Conservation (phyloP, 352 stramenopile genomes). For the Pythium myriotylum region DNA sequence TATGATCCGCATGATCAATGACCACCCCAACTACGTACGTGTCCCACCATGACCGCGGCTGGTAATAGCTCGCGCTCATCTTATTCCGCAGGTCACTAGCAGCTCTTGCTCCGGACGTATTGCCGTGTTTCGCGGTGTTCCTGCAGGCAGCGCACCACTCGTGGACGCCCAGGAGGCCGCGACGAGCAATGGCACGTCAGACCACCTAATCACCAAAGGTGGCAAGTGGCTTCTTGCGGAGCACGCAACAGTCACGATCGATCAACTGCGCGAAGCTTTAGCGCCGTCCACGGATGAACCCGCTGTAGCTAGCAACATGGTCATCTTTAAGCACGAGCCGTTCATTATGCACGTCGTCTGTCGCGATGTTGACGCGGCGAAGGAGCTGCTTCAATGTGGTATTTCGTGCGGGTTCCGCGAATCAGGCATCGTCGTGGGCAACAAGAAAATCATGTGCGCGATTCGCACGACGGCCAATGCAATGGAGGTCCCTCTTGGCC, state of each 20-base stretch:
- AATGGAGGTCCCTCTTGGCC: conserved; percentile 87
- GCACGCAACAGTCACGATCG: conserved; percentile 68
- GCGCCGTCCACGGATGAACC: not conserved
- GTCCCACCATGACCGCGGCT: not conserved
- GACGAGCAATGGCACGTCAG: conserved; percentile 7
- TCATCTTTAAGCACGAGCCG: conserved; percentile 91
- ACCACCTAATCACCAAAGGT: conserved; percentile 85
- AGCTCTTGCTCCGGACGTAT: conserved; percentile 92
- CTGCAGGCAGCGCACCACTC: conserved; percentile 2
- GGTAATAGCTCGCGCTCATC: not conserved
- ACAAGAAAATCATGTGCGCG: conserved; percentile 90
- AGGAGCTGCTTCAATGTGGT: conserved; percentile 82
- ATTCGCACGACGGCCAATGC: conserved; percentile 88
- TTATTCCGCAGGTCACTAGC: conserved; percentile 73
- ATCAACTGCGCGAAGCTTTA: conserved; percentile 66
- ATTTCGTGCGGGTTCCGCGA: conserved; percentile 87
- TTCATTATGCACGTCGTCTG: conserved; percentile 94
- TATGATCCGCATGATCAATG: conserved; percentile 88
- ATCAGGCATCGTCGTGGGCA: conserved; percentile 86
- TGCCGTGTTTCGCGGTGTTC: conserved; percentile 75
- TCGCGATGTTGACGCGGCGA: conserved; percentile 72
- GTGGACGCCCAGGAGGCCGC: not conserved
- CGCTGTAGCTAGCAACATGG: conserved; percentile 60
- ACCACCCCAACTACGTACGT: conserved; percentile 81
- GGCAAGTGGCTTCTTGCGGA: conserved; percentile 88